Evolutionary conservation across 768 basidiomycete species (phyloP).

Genomic region (Trametes gibbosa): DNA sequence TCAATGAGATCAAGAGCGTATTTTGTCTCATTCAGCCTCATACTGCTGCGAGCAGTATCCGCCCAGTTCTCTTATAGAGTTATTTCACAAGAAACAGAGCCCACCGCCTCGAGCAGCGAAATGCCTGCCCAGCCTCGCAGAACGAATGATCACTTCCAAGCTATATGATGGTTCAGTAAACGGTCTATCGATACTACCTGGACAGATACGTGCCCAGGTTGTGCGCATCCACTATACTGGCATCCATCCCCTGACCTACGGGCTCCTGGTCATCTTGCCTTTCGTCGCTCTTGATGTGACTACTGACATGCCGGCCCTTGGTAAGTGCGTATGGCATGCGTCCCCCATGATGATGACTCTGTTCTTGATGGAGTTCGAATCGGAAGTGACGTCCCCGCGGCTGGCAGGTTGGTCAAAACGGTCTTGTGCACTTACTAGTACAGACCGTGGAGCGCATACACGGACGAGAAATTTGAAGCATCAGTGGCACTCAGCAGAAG

Average conservation of each 20-base stretch:
- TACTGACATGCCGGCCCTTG: conserved; percentile 47
- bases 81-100: conserved; percentile 20
- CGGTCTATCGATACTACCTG: neutral
- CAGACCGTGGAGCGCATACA: too few species aligned
- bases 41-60: conserved; percentile 38
- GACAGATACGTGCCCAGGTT: conserved; percentile 48
- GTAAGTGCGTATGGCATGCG: conserved; percentile 69
- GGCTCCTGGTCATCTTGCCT: neutral
- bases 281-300: too few species aligned
- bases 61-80: neutral
- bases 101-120: conserved; percentile 49
- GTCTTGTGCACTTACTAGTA: neutral
- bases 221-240: conserved; percentile 72
- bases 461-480: too few species aligned
- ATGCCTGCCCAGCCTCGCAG: conserved; percentile 51
- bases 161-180: conserved; percentile 25
- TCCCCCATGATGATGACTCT: conserved; percentile 78
- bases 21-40: conserved; percentile 63
- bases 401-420: conserved; percentile 61
- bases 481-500: too few species aligned
- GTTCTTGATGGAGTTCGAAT: conserved; percentile 53
- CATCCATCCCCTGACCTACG: conserved; percentile 67
- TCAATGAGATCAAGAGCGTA: conserved; percentile 70
- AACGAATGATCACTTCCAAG: conserved; percentile 62
- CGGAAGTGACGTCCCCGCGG: conserved; percentile 66